Evolutionary conservation across 2,329 filamentous ascomycete genomes (phyloP), one percentile per base, ranked within the genome.

Genomic region (Alternaria hordeiaustralica): DNA sequence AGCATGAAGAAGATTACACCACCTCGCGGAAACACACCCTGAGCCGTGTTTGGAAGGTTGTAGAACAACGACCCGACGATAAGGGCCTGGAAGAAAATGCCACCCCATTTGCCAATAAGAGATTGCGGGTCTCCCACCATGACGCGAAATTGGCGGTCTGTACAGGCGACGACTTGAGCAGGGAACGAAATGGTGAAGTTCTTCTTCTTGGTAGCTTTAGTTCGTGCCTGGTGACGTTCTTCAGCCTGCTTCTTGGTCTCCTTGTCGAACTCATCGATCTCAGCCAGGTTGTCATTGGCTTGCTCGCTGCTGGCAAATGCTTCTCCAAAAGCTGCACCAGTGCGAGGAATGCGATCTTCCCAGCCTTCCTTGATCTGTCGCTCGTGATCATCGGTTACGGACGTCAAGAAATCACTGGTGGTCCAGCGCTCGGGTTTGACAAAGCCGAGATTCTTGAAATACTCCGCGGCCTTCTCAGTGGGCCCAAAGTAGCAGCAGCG

Each of bases 391-490:
- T 87, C 87, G 8, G 90, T 92, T 80, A 92, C 89, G 21, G 89
- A 90, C 1, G 90, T 92, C 53, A 92, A 79, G 81, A 92, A 92
- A 74, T 93, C 90, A 20, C 90, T 88, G 0, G 88, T 90, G 0
- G 90, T 92, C 80, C 88, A 87, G 13, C 90, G 87, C 3, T 87
- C 78, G 3, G 89, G 89, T 73, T 89, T 90, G 43, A 89, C 85
- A 72, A 91, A 92, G 6, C 90, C 90, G 1, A 92, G 83, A 69
- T 88, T 82, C 68, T 89, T 77, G 66, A 92, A 92, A 78, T 91
- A 92, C 62, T 87, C 82, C 68, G 83, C 87, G 0, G 90, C 90
- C 6, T 85, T 81, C 25, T 85, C 83, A 8, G 88, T 84, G 4
- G 83, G 85, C 6, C 90, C 90, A 68, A 91, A 90, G 74, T 91